Conservation (phyloP, 2,329 filamentous ascomycete species). For the Pseudogymnoascus sp. region DNA sequence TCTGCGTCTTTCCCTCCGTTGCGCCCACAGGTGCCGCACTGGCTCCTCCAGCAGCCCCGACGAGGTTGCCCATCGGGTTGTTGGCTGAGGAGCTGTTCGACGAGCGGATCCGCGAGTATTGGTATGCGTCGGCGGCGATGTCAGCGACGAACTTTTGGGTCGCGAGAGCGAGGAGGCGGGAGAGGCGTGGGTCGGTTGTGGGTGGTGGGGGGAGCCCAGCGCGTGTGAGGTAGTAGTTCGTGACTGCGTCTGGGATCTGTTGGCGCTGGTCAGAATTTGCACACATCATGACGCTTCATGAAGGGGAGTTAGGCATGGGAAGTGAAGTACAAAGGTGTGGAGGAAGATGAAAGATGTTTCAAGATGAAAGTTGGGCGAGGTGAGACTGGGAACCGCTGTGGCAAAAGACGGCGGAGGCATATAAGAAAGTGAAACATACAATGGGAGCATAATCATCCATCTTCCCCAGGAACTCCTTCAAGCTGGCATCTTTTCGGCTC, state of each 20-base stretch:
- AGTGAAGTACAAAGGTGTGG: neutral
- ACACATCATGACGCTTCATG: neutral
- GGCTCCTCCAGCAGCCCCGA: slow-evolving; percentile 62
- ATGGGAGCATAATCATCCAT: slow-evolving; percentile 99
- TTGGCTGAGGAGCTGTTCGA: slow-evolving; percentile 78
- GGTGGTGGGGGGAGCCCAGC: slow-evolving; percentile 89
- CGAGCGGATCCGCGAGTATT: slow-evolving; percentile 92
- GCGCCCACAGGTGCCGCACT: slow-evolving; percentile 43
- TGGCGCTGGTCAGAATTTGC: slow-evolving; percentile 1
- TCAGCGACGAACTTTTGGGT: slow-evolving; percentile 99
- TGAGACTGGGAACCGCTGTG: neutral
- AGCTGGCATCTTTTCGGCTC: slow-evolving; percentile 80
- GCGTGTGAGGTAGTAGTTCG: slow-evolving; percentile 94
- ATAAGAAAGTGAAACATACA: slow-evolving; percentile 44
- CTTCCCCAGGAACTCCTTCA: slow-evolving; percentile 87
- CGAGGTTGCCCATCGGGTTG: slow-evolving; percentile 83
- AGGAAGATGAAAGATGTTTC: slow-evolving; percentile 1
- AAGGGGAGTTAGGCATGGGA: neutral
- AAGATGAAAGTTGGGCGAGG: neutral
- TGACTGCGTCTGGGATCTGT: slow-evolving; percentile 94
- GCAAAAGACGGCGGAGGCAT: neutral
- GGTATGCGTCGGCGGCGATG: slow-evolving; percentile 93
- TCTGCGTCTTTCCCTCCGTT: slow-evolving; percentile 46
- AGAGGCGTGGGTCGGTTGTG: slow-evolving; percentile 80
- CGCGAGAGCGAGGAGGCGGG: slow-evolving; percentile 88